Evolutionary conservation across 331 rosid species (phyloP).

Genomic region (Erythrophleum ivorense): DNA sequence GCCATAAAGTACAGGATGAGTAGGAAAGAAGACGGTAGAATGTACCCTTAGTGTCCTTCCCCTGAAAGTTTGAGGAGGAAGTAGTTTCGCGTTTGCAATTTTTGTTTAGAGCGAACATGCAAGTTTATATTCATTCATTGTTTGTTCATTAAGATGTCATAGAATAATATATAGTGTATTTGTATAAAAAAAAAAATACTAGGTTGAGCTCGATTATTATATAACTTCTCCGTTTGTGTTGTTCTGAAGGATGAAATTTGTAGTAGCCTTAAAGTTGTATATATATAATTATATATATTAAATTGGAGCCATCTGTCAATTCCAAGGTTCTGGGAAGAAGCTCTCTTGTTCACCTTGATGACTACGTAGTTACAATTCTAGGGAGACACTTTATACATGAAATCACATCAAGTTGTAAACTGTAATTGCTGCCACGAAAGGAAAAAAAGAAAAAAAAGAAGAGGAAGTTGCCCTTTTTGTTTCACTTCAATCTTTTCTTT

Average conservation of each 20-base stretch:
- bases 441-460: too few species aligned
- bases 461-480: too few species aligned
- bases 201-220: background rate
- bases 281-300: background rate
- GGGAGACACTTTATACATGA: too few species aligned
- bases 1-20: constrained; percentile 53
- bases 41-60: constrained; percentile 34
- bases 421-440: too few species aligned
- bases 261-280: background rate
- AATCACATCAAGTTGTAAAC: too few species aligned
- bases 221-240: background rate
- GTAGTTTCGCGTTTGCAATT: constrained; percentile 49
- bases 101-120: constrained; percentile 47
- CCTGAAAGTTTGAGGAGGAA: constrained; percentile 45
- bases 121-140: constrained; percentile 66
- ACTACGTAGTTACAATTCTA: background rate
- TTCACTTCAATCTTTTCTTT: too few species aligned
- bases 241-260: background rate
- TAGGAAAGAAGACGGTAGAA: constrained; percentile 44
- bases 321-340: background rate
- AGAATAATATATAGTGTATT: constrained; percentile 47
- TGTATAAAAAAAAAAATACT: constrained; percentile 34
- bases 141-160: constrained; percentile 58
- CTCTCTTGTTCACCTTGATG: background rate
- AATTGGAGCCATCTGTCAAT: background rate